These are phyloP conservation scores for Zelonia costaricensis DNA, from an alignment of 208 protist species.

Conservation along the genomic window DNA sequence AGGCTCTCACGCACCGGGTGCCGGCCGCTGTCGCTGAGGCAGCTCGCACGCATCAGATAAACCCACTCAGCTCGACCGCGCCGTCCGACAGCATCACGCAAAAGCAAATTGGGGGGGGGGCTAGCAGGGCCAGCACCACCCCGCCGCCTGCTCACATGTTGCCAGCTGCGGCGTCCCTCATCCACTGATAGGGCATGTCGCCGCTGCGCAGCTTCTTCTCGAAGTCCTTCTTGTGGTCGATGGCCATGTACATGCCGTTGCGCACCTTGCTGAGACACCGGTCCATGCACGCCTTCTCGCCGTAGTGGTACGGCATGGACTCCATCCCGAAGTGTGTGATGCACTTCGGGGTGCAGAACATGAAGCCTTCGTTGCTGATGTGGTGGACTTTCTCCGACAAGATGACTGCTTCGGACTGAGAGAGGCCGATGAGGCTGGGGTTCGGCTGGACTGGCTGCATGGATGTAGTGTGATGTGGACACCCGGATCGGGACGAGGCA, in stretches of 20 bases:
- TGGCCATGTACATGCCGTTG: slow-evolving; percentile 61
- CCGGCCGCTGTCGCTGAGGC: too few relatives aligned
- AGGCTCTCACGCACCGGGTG: too few relatives aligned
- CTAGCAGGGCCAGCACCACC: background rate
- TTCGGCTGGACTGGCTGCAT: slow-evolving; percentile 72
- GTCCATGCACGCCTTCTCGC: slow-evolving; percentile 79
- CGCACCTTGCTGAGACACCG: slow-evolving; percentile 73
- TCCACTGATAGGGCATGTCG: slow-evolving; percentile 82
- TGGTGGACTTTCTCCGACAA: slow-evolving; percentile 68
- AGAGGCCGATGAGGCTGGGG: slow-evolving; percentile 48
- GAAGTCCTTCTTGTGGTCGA: slow-evolving; percentile 63
- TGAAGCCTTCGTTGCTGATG: slow-evolving; percentile 60
- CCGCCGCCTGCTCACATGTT: slow-evolving; percentile 16
- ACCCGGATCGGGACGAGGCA: too few relatives aligned
- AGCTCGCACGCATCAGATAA: too few relatives aligned
- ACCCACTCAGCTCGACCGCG: too few relatives aligned
- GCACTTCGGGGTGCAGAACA: slow-evolving; percentile 56
- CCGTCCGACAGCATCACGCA: background rate
- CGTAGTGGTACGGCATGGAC: slow-evolving; percentile 76
- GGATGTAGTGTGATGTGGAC: too few relatives aligned
- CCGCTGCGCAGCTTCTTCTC: slow-evolving; percentile 62
- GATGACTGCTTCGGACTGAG: slow-evolving; percentile 61
- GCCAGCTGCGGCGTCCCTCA: slow-evolving; percentile 56
- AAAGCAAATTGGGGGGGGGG: background rate
- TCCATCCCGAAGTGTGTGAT: slow-evolving; percentile 83